These are phyloP conservation scores for Fagus crenata DNA, from an alignment of 306 rosid species.

Conservation along the genomic window DNA sequence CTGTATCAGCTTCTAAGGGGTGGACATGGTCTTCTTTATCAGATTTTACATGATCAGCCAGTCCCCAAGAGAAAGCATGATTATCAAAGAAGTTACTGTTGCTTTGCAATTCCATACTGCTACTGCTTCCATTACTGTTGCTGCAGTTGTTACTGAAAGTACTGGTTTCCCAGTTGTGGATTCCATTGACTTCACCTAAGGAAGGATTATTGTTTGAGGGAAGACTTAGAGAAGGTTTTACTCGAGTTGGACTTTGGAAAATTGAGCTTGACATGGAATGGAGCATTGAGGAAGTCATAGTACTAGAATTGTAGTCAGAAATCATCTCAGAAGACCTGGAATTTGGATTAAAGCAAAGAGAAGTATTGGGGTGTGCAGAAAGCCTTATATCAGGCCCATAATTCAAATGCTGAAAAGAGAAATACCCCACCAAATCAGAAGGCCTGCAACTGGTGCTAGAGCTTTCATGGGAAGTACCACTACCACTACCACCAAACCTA, in stretches of 20 bases:
- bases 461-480: slow-evolving; percentile 33
- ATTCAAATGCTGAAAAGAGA: slow-evolving; percentile 54
- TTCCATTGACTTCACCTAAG: slow-evolving; percentile 38
- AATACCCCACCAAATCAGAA: slow-evolving; percentile 49
- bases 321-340: slow-evolving; percentile 43
- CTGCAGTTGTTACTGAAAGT: slow-evolving; percentile 28
- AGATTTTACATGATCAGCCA: slow-evolving; percentile 43
- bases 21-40: slow-evolving; percentile 31
- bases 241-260: slow-evolving; percentile 41
- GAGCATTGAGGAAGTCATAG: slow-evolving; percentile 33
- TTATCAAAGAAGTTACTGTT: slow-evolving; percentile 36
- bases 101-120: slow-evolving; percentile 39
- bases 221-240: slow-evolving; percentile 51
- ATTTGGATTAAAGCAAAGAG: slow-evolving; percentile 51
- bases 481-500: slow-evolving; percentile 23
- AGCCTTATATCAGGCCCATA: slow-evolving; percentile 44
- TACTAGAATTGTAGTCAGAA: slow-evolving; percentile 41
- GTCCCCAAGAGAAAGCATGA: slow-evolving; percentile 43
- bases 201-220: slow-evolving; percentile 45
- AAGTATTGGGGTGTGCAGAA: slow-evolving; percentile 39
- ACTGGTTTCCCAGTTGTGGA: slow-evolving; percentile 53
- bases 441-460: slow-evolving; percentile 49
- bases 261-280: slow-evolving; percentile 42
- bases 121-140: slow-evolving; percentile 44
- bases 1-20: slow-evolving; percentile 35